A percentile compares a stretch with the other conserved stretches of the same genome.
These are phyloP conservation scores for Echium plantagineum DNA, from an alignment of 257 asterid species.

Conservation along the genomic window DNA sequence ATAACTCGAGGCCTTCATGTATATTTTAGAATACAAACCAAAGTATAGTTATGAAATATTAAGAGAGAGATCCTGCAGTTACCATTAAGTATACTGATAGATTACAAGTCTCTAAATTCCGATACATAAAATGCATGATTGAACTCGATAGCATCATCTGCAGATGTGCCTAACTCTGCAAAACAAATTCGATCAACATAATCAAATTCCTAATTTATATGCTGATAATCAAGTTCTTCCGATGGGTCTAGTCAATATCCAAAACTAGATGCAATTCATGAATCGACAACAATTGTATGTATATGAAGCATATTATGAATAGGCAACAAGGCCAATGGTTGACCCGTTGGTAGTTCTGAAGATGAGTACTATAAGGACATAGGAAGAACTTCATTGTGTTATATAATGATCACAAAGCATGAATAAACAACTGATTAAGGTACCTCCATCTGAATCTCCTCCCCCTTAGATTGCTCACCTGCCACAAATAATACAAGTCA, in stretches of 20 bases:
- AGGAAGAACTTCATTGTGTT: background rate
- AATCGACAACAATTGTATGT: background rate
- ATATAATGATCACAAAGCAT: background rate
- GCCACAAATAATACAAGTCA: constrained; percentile 9
- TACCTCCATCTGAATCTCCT: constrained; percentile 39
- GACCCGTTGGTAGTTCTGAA: background rate
- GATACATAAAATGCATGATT: background rate
- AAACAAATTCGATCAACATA: background rate
- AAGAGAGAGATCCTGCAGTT: background rate
- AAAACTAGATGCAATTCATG: background rate
- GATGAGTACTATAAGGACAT: background rate
- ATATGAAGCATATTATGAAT: background rate
- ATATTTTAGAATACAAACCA: background rate
- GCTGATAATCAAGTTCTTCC: background rate
- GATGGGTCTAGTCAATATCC: background rate
- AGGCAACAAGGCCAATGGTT: background rate
- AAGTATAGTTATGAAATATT: background rate
- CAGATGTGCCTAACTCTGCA: background rate
- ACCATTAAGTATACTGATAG: background rate
- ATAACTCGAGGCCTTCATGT: background rate
- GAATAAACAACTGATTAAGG: background rate
- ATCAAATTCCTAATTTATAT: background rate
- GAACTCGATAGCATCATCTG: background rate
- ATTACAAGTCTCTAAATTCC: background rate
- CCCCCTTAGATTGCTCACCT: constrained; percentile 50